Evolutionary conservation across 2,329 filamentous ascomycete genomes (phyloP), one percentile per base, ranked within the genome.

Genomic region (Monosporascus sp.): DNA sequence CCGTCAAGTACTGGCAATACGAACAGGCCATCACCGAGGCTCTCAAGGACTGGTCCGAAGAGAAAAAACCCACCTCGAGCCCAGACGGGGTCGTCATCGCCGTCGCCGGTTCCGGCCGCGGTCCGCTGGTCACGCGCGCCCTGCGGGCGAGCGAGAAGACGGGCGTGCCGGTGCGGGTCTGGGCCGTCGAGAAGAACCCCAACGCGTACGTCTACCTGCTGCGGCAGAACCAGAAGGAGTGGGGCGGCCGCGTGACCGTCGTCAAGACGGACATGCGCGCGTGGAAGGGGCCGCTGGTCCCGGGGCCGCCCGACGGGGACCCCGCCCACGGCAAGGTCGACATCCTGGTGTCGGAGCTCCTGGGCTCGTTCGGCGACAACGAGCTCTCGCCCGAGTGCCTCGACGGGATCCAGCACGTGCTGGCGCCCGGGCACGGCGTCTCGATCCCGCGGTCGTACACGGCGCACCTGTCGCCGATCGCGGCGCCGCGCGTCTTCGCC

Each of bases 1-100:
- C 94, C 0, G 89, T 99, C 73, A 99, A 99, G 72, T 99, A 99
- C 69, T 86, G 91, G 59, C 95, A 93, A 79, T 99, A 99, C 68
- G 91, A 97, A 69, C 79, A 81, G 46, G 94, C 94, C 16, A 87
- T 95, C 53, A 83, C 84, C 4, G 84, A 89, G 59, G 93, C 94
- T 0, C 77, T 99, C 57, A 79, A 75, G 14, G 92, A 97, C 65
- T 95, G 94, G 87, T 80, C 80, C 54, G 73, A 78, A 38, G 79
- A 90, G 54, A 77, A 82, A 34, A 91, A 90, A 66, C 86, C 91
- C 1, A 90, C 86, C 0, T 91, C 87, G 5, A 87, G 87, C 14
- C 78, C 81, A 9, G 80, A 84, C 48, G 87, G 86, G 19, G 81
- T 83, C 4, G 86, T 97, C 26, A 84, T 97, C 50, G 92, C 93